phyloP scores from a whole-genome alignment of 2,329 filamentous ascomycete species.

The Pezicula neosporulosa region DNA sequence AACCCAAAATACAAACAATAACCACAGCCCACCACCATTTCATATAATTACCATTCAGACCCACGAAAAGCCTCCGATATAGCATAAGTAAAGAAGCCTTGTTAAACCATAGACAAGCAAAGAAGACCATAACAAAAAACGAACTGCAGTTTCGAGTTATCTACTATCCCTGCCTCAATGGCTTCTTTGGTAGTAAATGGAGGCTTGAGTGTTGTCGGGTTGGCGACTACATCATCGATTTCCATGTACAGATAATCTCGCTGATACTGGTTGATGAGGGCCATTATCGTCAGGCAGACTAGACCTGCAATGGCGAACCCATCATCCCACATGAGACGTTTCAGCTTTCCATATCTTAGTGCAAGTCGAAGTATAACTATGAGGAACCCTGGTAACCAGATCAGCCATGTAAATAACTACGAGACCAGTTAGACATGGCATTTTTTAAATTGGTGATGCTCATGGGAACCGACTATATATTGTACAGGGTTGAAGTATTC shows the following conservation, averaged over 20 bases:
- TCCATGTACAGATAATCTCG: not conserved
- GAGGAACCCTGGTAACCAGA: too few species aligned
- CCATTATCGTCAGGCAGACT: not conserved
- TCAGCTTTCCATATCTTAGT: not conserved
- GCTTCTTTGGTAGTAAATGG: too few species aligned
- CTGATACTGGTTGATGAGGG: not conserved
- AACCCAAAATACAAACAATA: slow-evolving; percentile 9
- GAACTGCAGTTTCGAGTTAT: slow-evolving; percentile 9
- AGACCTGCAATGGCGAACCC: not conserved
- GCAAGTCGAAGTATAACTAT: too few species aligned
- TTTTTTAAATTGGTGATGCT: too few species aligned
- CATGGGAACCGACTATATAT: too few species aligned
- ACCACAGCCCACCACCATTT: slow-evolving; percentile 17
- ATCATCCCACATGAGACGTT: not conserved
- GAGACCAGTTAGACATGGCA: too few species aligned
- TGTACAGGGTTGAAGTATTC: too few species aligned
- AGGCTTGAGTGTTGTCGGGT: too few species aligned
- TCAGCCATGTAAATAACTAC: too few species aligned
- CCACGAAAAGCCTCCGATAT: slow-evolving; percentile 11
- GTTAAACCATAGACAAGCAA: slow-evolving; percentile 20
- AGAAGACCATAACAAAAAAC: slow-evolving; percentile 18
- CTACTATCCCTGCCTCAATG: too few species aligned
- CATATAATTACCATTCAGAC: slow-evolving; percentile 7
- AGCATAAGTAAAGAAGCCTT: slow-evolving; percentile 19
- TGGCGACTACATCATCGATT: too few species aligned